Evolutionary conservation across 2,329 filamentous ascomycete genomes (phyloP).

Genomic region (Juglanconis sp.): DNA sequence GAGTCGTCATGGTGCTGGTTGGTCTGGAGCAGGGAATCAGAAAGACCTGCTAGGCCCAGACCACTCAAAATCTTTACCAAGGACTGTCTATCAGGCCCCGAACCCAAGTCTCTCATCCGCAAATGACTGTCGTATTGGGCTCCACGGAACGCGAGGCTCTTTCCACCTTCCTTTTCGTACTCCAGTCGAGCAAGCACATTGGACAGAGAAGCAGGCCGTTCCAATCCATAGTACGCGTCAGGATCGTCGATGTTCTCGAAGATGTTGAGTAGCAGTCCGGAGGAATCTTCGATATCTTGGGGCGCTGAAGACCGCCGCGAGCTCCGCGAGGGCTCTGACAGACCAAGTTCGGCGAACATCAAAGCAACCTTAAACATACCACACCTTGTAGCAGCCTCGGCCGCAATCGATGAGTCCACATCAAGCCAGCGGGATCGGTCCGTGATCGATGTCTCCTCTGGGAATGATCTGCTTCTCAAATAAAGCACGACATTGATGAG

Average conservation of each 20-base stretch:
- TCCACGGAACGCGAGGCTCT: conserved; percentile 84
- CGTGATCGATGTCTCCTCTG: conserved; percentile 72
- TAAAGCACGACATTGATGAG: conserved; percentile 81
- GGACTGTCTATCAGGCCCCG: conserved; percentile 60
- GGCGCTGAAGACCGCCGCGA: conserved; percentile 66
- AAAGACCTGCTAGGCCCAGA: conserved; percentile 81
- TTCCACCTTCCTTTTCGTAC: conserved; percentile 83
- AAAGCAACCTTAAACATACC: conserved; percentile 85
- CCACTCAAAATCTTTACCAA: conserved; percentile 74
- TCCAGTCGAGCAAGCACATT: conserved; percentile 80
- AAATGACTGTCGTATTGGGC: conserved; percentile 88
- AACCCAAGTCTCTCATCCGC: conserved; percentile 53
- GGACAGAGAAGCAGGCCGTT: conserved; percentile 71
- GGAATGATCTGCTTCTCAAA: conserved; percentile 74
- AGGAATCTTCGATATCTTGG: conserved; percentile 48
- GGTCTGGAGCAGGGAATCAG: conserved; percentile 71
- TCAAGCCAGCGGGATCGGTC: conserved; percentile 84
- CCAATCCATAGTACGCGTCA: conserved; percentile 90
- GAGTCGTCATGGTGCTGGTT: conserved; percentile 60
- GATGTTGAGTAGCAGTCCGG: conserved; percentile 72
- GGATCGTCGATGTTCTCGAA: conserved; percentile 94
- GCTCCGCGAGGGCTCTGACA: conserved; percentile 51
- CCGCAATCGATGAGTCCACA: conserved; percentile 68
- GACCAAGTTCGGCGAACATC: conserved; percentile 73
- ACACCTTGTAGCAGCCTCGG: conserved; percentile 70